Conservation (phyloP, 257 asterid genomes). For the Nemophila menziesii region DNA sequence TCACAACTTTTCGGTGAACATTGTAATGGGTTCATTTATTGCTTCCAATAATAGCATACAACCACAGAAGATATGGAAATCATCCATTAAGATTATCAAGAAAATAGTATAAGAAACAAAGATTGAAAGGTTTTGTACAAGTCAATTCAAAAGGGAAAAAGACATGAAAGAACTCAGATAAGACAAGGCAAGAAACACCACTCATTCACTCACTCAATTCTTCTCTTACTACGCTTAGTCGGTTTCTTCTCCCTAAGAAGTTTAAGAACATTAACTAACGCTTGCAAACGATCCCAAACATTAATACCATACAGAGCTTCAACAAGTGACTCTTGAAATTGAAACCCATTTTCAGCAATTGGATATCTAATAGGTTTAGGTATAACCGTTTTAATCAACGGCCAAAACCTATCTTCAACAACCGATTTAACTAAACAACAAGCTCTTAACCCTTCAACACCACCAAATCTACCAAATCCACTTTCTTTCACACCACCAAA, state of each 20-base stretch:
- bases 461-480: slow-evolving; percentile 97
- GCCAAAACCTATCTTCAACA: slow-evolving; percentile 97
- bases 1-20: too few relatives aligned
- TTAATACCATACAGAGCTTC: slow-evolving; percentile 73
- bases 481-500: slow-evolving; percentile 97
- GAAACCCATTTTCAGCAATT: slow-evolving; percentile 63
- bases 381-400: slow-evolving; percentile 77
- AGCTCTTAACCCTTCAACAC: slow-evolving; percentile 88
- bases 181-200: too few relatives aligned
- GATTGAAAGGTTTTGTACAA: background rate
- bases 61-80: too few relatives aligned
- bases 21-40: too few relatives aligned
- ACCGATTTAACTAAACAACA: slow-evolving; percentile 93
- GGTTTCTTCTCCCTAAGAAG: slow-evolving; percentile 48
- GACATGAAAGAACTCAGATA: too few relatives aligned
- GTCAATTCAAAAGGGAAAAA: too few relatives aligned
- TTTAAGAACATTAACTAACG: slow-evolving; percentile 63
- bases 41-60: too few relatives aligned
- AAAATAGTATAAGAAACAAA: background rate
- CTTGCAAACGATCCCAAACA: slow-evolving; percentile 64
- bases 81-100: too few relatives aligned
- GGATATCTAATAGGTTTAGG: slow-evolving; percentile 99
- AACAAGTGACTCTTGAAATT: slow-evolving; percentile 69
- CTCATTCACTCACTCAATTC: slow-evolving; percentile 28
- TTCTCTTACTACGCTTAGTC: slow-evolving; percentile 27